phyloP scores from a whole-genome alignment of 2,329 filamentous ascomycete species.

The Lachnellula hyalina region DNA sequence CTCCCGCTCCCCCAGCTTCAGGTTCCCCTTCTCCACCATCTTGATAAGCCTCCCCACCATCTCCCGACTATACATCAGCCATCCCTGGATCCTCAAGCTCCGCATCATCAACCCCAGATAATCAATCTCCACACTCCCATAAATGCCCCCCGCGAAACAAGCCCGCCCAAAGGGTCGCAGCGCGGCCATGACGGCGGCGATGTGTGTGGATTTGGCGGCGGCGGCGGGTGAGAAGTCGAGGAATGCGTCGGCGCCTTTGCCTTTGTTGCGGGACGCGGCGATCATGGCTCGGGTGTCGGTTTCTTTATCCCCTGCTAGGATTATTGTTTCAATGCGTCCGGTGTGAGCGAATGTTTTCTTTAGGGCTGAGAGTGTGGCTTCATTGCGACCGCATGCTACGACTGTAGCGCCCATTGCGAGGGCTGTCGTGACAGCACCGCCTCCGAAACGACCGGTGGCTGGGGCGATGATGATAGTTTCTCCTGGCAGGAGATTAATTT shows the following conservation, averaged over 20 bases:
- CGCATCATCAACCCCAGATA: slow-evolving; percentile 29
- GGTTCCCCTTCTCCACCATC: slow-evolving; percentile 33
- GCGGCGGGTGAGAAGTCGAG: slow-evolving; percentile 42
- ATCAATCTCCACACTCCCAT: slow-evolving; percentile 25
- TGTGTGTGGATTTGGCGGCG: slow-evolving; percentile 36
- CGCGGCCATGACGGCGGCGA: slow-evolving; percentile 33
- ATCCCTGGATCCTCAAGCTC: slow-evolving; percentile 35
- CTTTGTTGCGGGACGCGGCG: slow-evolving; percentile 15
- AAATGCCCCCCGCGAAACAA: slow-evolving; percentile 31
- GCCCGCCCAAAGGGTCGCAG: slow-evolving; percentile 30
- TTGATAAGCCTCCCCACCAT: slow-evolving; percentile 37
- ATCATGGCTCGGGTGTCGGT: slow-evolving; percentile 9
- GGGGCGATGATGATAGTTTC: slow-evolving; percentile 42
- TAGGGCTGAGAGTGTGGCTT: neutral
- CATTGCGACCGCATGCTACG: slow-evolving; percentile 43
- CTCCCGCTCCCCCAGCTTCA: slow-evolving; percentile 6
- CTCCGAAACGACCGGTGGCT: slow-evolving; percentile 42
- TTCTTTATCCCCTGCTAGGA: slow-evolving; percentile 37
- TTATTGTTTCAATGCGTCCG: slow-evolving; percentile 35
- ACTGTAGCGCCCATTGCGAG: slow-evolving; percentile 44
- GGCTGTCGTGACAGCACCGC: slow-evolving; percentile 39
- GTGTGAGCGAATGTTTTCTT: slow-evolving; percentile 35
- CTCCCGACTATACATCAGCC: slow-evolving; percentile 42
- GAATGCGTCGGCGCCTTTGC: slow-evolving; percentile 35
- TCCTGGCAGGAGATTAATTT: slow-evolving; percentile 38